Conservation (phyloP, 805 yeast species). For the Nakazawaea ishiwadae region DNA sequence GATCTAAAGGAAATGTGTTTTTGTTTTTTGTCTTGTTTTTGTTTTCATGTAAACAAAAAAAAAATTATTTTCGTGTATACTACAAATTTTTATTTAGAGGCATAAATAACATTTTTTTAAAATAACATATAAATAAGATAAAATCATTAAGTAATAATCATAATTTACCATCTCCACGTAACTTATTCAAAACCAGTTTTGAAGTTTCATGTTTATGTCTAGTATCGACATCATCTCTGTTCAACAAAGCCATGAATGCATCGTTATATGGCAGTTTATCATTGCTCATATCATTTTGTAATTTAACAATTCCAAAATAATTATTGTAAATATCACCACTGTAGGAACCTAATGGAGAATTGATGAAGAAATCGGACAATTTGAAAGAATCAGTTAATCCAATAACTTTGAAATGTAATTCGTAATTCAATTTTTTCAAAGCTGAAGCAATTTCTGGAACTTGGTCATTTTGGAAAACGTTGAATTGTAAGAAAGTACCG, state of each 20-base stretch:
- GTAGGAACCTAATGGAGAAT: conserved; percentile 76
- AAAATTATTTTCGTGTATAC: too few species aligned
- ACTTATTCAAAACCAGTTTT: conserved; percentile 19
- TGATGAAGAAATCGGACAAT: conserved; percentile 73
- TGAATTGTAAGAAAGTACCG: conserved; percentile 65
- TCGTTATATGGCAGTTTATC: conserved; percentile 60
- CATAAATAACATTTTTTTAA: too few species aligned
- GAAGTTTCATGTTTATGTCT: conserved; percentile 25
- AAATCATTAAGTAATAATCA: background rate
- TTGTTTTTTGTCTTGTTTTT: too few species aligned
- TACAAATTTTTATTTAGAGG: too few species aligned
- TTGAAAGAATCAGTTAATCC: conserved; percentile 82
- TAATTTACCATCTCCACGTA: conserved; percentile 6
- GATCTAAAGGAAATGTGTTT: too few species aligned
- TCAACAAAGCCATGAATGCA: conserved; percentile 30
- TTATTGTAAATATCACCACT: conserved; percentile 82
- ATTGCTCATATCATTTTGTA: conserved; percentile 41
- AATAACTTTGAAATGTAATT: conserved; percentile 63
- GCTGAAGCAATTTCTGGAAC: conserved; percentile 37
- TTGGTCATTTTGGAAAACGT: conserved; percentile 46
- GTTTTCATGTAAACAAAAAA: too few species aligned
- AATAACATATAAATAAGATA: too few species aligned
- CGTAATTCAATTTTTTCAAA: conserved; percentile 41
- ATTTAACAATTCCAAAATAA: conserved; percentile 56
- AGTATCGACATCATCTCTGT: conserved; percentile 30